Evolutionary conservation across 176 grass and related monocot species (phyloP).

Genomic region (Urochloa ruziziensis): DNA sequence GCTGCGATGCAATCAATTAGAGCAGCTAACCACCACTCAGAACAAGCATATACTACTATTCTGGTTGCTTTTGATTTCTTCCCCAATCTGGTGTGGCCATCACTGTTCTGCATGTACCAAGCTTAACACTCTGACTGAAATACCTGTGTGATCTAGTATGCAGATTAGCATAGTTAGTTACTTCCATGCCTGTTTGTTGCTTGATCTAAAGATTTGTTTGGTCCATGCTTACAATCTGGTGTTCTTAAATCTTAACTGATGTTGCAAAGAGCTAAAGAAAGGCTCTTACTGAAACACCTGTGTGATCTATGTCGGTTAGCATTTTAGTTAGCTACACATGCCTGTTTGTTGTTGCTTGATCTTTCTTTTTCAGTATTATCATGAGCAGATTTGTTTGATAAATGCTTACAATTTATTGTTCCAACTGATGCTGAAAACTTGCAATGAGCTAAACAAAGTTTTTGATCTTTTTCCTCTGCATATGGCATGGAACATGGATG

Average conservation of each 20-base stretch:
- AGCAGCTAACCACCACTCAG: slow-evolving; percentile 14
- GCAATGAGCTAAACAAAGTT: slow-evolving; percentile 2
- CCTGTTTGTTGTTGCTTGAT: neutral
- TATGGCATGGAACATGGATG: neutral
- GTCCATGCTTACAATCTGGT: too few species aligned
- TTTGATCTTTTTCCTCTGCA: neutral
- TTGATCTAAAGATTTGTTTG: too few species aligned
- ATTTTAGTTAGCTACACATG: neutral
- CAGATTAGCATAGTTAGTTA: too few species aligned
- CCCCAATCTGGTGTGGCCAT: neutral
- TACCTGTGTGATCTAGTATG: neutral
- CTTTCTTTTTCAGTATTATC: neutral
- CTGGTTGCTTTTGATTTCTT: neutral
- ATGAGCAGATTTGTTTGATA: neutral
- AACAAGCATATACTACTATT: neutral
- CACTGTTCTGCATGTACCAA: neutral
- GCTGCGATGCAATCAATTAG: slow-evolving; percentile 39
- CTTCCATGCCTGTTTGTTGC: too few species aligned
- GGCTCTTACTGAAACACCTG: too few species aligned
- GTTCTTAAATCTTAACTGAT: too few species aligned
- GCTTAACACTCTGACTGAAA: neutral
- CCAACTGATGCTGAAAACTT: neutral
- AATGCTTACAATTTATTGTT: neutral
- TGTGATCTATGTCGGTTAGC: neutral
- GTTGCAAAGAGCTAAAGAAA: too few species aligned